A percentile compares a stretch with the other conserved stretches of the same genome.
Evolutionary conservation across 1,284 basidiomycete genomes (phyloP).

Genomic region (Puccinia horiana): DNA sequence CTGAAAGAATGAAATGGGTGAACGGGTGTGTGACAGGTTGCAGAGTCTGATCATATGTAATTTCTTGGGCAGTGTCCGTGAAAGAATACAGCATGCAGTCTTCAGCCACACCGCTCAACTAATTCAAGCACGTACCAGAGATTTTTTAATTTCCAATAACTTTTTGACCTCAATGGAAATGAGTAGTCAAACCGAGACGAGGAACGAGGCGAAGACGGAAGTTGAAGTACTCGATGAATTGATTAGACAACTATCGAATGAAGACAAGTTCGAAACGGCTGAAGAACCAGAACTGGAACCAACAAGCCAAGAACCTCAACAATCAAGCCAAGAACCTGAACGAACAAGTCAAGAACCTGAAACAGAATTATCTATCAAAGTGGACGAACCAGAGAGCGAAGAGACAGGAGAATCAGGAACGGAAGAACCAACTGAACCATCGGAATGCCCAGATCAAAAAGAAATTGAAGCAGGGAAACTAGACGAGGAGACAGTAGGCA

Average conservation of each 20-base stretch:
- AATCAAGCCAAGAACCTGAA: background rate
- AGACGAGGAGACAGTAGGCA: background rate
- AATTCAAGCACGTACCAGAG: too few relatives aligned
- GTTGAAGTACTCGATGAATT: background rate
- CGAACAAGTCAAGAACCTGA: background rate
- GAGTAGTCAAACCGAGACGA: background rate
- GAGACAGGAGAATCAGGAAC: background rate
- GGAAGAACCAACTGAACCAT: background rate
- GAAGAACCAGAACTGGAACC: background rate
- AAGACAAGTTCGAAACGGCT: background rate
- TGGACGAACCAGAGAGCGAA: background rate
- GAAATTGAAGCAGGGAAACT: background rate
- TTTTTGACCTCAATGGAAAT: too few relatives aligned
- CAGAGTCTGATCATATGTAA: background rate
- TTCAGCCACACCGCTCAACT: too few relatives aligned
- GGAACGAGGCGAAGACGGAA: background rate
- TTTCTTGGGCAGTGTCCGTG: background rate
- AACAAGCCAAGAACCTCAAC: background rate
- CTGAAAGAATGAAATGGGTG: background rate
- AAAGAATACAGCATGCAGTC: too few relatives aligned
- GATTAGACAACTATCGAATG: background rate
- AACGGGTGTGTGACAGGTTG: background rate
- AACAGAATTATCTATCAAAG: background rate
- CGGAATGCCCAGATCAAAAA: background rate
- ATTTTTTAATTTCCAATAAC: background rate